Percentiles rank a stretch among this genome's conserved stretches.
Evolutionary conservation across 768 basidiomycete genomes (phyloP).

Genomic region (Lentinula aciculospora): DNA sequence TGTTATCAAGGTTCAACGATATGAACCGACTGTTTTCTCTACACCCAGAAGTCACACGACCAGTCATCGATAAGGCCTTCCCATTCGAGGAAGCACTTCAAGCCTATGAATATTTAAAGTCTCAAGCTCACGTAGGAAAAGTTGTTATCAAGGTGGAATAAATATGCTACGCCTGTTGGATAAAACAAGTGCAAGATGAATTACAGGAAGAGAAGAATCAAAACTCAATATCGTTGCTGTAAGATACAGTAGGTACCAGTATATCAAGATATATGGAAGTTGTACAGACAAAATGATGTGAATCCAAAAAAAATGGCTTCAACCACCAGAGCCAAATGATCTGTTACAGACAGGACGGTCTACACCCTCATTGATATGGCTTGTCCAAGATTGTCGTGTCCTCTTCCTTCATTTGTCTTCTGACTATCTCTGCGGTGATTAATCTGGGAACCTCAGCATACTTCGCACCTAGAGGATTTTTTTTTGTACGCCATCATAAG

Average conservation of each 20-base stretch:
- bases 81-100: constrained; percentile 36
- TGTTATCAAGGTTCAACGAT: constrained; percentile 33
- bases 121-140: constrained; percentile 47
- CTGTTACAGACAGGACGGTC: not conserved
- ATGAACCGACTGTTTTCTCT: constrained; percentile 36
- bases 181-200: not conserved
- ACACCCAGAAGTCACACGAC: constrained; percentile 27
- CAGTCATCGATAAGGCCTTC: constrained; percentile 47
- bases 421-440: not conserved
- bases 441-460: not conserved
- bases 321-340: not conserved
- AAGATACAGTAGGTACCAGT: too few species aligned
- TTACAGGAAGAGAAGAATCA: too few species aligned
- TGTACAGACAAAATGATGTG: too few species aligned
- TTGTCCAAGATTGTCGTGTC: not conserved
- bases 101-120: constrained; percentile 41
- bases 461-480: not conserved
- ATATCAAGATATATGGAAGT: too few species aligned
- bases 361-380: constrained; percentile 3
- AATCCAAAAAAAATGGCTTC: too few species aligned
- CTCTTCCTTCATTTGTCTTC: not conserved
- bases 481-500: not conserved
- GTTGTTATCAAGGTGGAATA: constrained; percentile 35
- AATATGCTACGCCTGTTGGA: not conserved
- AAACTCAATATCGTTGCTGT: too few species aligned